phyloP scores from a whole-genome alignment of 768 basidiomycete species.

The Xerocomellus amylosporus region DNA sequence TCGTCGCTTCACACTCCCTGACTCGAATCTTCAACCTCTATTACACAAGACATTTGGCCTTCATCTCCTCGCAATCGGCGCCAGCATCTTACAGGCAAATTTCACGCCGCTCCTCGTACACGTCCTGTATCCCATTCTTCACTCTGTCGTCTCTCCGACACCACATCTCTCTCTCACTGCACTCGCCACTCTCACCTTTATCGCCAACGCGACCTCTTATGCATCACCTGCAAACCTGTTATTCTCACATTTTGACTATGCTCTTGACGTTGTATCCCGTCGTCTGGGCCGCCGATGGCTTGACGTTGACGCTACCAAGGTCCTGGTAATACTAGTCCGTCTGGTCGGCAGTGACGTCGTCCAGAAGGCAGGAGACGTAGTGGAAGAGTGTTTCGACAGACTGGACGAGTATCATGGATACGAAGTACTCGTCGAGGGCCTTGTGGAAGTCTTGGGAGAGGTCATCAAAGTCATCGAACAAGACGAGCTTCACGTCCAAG shows the following conservation, averaged over 20 bases:
- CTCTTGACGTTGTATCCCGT: slow-evolving; percentile 85
- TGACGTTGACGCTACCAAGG: slow-evolving; percentile 85
- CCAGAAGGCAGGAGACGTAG: slow-evolving; percentile 86
- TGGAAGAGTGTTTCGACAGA: slow-evolving; percentile 96
- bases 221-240: slow-evolving; percentile 88
- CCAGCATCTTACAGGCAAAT: slow-evolving; percentile 68
- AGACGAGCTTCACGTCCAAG: slow-evolving; percentile 39
- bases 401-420: slow-evolving; percentile 97
- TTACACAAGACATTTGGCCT: slow-evolving; percentile 72
- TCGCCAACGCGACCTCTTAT: slow-evolving; percentile 76
- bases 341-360: slow-evolving; percentile 87
- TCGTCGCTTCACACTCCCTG: slow-evolving; percentile 24
- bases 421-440: slow-evolving; percentile 75
- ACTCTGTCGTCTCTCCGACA: slow-evolving; percentile 73
- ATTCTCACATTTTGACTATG: slow-evolving; percentile 95
- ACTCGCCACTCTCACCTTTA: slow-evolving; percentile 63
- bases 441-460: slow-evolving; percentile 83
- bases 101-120: slow-evolving; percentile 76
- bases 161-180: slow-evolving; percentile 74
- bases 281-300: slow-evolving; percentile 78
- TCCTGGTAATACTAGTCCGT: slow-evolving; percentile 79
- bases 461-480: slow-evolving; percentile 75
- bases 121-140: slow-evolving; percentile 81
- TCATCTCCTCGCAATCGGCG: slow-evolving; percentile 67
- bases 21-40: slow-evolving; percentile 46